A percentile compares a stretch with the other conserved stretches of the same genome.
Conservation (phyloP, 2,329 filamentous ascomycete species). For the Phialocephala subalpina region DNA sequence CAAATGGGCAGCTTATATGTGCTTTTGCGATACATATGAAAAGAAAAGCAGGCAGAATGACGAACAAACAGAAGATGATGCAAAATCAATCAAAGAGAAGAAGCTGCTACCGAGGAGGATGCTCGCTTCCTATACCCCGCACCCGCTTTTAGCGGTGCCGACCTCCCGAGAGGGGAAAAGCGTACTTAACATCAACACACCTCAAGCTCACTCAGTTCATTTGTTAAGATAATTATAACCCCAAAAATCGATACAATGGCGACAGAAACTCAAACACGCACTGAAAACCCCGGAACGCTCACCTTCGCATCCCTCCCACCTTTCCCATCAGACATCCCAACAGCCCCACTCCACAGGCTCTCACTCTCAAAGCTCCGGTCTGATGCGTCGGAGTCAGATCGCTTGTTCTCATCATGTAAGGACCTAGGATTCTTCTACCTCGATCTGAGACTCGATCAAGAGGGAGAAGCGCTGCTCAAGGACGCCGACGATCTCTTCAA, state of each 20-base stretch:
- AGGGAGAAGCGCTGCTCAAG: conserved; percentile 34
- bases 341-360: conserved; percentile 34
- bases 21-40: too few relatives aligned
- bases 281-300: not conserved
- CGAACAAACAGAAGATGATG: too few relatives aligned
- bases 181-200: too few relatives aligned
- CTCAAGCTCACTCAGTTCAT: too few relatives aligned
- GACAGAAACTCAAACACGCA: conserved; percentile 6
- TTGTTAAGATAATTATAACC: too few relatives aligned
- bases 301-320: conserved; percentile 29
- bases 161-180: not conserved
- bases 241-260: not conserved
- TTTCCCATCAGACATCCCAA: conserved; percentile 35
- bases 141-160: conserved; percentile 1
- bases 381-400: conserved; percentile 23
- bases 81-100: too few relatives aligned
- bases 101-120: too few relatives aligned
- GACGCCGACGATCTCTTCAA: conserved; percentile 34
- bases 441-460: conserved; percentile 31
- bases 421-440: conserved; percentile 42
- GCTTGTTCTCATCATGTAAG: conserved; percentile 34
- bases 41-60: too few relatives aligned
- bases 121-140: not conserved
- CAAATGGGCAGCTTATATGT: too few relatives aligned
- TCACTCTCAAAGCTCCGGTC: conserved; percentile 30